These are phyloP conservation scores for Pseudocercospora macadamiae DNA, from an alignment of 2,329 filamentous ascomycete species.

Conservation along the genomic window DNA sequence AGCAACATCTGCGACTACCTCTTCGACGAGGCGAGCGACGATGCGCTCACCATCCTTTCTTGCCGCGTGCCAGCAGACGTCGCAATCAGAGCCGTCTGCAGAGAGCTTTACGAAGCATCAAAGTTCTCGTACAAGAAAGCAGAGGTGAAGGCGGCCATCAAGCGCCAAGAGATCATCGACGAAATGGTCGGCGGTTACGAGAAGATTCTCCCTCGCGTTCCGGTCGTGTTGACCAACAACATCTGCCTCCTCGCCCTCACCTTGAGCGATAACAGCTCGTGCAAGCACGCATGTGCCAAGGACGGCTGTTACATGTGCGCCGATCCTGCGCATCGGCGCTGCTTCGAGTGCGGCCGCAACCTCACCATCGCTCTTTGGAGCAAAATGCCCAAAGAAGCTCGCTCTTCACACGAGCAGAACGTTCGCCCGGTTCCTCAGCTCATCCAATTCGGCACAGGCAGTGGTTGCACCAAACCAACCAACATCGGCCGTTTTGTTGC, in stretches of 20 bases:
- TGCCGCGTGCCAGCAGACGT: not conserved
- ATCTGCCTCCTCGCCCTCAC: not conserved
- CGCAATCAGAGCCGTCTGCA: not conserved
- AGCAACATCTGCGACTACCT: constrained; percentile 5
- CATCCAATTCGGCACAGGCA: not conserved
- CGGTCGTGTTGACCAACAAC: not conserved
- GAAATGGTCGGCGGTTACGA: not conserved
- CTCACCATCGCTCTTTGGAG: constrained; percentile 10
- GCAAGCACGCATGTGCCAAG: constrained; percentile 10
- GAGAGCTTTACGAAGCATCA: not conserved
- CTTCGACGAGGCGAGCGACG: constrained; percentile 2
- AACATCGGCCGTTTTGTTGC: not conserved
- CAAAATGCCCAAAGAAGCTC: not conserved
- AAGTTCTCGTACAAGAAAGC: not conserved
- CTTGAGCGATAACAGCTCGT: not conserved
- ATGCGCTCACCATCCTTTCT: not conserved
- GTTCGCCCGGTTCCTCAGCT: not conserved
- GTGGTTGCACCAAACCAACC: not conserved
- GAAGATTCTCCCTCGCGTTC: not conserved
- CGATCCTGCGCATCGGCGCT: constrained; percentile 10
- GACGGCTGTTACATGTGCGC: constrained; percentile 19
- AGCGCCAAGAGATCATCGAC: constrained; percentile 3
- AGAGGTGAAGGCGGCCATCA: not conserved
- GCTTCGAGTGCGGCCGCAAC: constrained; percentile 22
- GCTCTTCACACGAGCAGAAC: not conserved